Evolutionary conservation across 176 grass and related monocot genomes (phyloP).

Genomic region (Tillandsia leiboldiana): DNA sequence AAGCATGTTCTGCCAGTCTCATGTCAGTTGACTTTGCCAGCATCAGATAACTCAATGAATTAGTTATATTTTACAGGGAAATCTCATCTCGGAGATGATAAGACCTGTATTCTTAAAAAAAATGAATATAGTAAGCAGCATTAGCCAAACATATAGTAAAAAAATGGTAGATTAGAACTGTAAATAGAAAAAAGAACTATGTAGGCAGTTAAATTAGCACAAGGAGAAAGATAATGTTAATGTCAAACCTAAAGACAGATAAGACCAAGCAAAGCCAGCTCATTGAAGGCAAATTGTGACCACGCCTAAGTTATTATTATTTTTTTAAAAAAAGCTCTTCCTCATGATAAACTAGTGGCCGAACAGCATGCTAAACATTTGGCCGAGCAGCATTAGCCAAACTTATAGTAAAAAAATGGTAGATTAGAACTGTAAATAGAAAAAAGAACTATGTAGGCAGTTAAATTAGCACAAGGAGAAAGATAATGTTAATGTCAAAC

Average conservation of each 20-base stretch:
- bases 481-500: background rate
- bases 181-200: background rate
- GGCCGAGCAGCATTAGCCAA: no score
- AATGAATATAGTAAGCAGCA: background rate
- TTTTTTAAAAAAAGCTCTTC: background rate
- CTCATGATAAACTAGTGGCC: no score
- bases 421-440: background rate
- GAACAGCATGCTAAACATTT: no score
- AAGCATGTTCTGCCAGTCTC: no score
- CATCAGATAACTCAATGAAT: background rate
- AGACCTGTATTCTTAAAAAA: background rate
- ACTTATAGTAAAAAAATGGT: no score
- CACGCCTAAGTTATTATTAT: background rate
- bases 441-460: background rate
- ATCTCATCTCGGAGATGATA: background rate
- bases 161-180: background rate
- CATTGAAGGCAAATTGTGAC: background rate
- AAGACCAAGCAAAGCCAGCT: conserved; percentile 3
- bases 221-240: background rate
- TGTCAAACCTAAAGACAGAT: background rate
- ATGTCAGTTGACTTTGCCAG: background rate
- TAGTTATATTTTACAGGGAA: background rate
- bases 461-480: conserved; percentile 1
- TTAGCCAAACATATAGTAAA: no score
- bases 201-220: background rate